Evolutionary conservation across 768 basidiomycete genomes (phyloP), one percentile per base, ranked within the genome.

Genomic region (Boletus edulis): DNA sequence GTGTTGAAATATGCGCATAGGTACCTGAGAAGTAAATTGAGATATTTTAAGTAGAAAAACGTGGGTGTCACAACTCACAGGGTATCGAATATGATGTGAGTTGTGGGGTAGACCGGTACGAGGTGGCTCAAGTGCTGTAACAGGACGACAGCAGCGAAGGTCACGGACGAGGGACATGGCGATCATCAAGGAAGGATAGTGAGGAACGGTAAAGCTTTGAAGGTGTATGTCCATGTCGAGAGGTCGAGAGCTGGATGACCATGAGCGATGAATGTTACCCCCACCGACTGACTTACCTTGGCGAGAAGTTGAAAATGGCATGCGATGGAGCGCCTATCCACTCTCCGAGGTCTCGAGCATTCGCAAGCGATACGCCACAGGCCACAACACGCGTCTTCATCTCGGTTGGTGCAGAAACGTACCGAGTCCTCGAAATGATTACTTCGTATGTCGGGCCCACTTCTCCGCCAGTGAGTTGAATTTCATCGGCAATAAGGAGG

Each of bases 101-200:
- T 24, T 24, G 24, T 24, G 24, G 24, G 24, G 24, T 24, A 24
- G 24, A 24, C 24, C 24, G 5, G 24, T 24, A 24, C 24, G 5
- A 24, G 24, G 24, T 24, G 24, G 24, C 24, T 24, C 24, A 24
- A 24, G 24, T 24, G 24, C 24, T 24, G 24, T 24, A 24, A 24
- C 24, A 24, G 24, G 24, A 24, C 5, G 5, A 24, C 24, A 24
- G 24, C 24, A 24, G 24, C 24, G 6, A 24, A 24, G 24, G 24
- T 24, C 24, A 24, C 24, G 6, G 24, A 24, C 24, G 24, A 24
- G 24, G 24, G 24, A 27, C 27, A 27, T 27, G 27, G 27, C 1
- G 7, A 98, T 93, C 96, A 99, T 98, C 40, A 99, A 78, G 0
- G 94, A 97, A 0, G 97, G 94, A 84, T 96, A 97, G 67, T 98